Evolutionary conservation across 257 asterid genomes (phyloP).

Genomic region (Solanum etuberosum): DNA sequence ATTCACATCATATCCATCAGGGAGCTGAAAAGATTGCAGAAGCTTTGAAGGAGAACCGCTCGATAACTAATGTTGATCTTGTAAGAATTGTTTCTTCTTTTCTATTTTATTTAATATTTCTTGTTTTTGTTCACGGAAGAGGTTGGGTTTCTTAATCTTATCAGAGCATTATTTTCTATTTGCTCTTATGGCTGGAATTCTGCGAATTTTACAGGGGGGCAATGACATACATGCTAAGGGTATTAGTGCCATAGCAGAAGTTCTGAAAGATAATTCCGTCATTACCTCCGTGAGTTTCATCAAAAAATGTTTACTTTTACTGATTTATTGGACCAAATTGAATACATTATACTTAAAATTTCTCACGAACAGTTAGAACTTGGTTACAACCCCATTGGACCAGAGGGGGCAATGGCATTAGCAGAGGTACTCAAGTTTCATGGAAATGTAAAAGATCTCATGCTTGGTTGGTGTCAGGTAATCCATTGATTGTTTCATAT

Average conservation of each 20-base stretch:
- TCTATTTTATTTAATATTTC: not conserved
- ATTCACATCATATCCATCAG: conserved; percentile 4
- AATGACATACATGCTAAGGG: conserved; percentile 90
- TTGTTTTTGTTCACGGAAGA: not conserved
- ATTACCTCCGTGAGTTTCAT: conserved; percentile 59
- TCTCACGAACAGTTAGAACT: conserved; percentile 57
- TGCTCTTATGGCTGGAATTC: not conserved
- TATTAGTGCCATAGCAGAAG: conserved; percentile 50
- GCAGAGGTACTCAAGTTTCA: conserved; percentile 91
- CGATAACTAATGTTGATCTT: conserved; percentile 71
- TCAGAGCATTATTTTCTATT: not conserved
- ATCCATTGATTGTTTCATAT: not conserved
- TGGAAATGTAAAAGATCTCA: conserved; percentile 64
- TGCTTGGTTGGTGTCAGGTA: conserved; percentile 99
- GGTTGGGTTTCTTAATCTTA: not conserved
- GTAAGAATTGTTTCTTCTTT: conserved; percentile 22
- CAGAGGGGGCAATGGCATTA: conserved; percentile 84
- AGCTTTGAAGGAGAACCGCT: conserved; percentile 78
- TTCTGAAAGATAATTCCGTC: conserved; percentile 71
- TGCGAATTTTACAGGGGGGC: conserved; percentile 59
- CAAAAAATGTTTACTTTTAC: conserved; percentile 2
- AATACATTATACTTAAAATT: not conserved
- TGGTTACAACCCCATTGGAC: conserved; percentile 94
- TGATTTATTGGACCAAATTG: not conserved
- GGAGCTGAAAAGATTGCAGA: conserved; percentile 87